A percentile compares a stretch with the other conserved stretches of the same genome.
Evolutionary conservation across 1,284 basidiomycete species (phyloP).

Genomic region (Sporisorium iseilematis-ciliati): DNA sequence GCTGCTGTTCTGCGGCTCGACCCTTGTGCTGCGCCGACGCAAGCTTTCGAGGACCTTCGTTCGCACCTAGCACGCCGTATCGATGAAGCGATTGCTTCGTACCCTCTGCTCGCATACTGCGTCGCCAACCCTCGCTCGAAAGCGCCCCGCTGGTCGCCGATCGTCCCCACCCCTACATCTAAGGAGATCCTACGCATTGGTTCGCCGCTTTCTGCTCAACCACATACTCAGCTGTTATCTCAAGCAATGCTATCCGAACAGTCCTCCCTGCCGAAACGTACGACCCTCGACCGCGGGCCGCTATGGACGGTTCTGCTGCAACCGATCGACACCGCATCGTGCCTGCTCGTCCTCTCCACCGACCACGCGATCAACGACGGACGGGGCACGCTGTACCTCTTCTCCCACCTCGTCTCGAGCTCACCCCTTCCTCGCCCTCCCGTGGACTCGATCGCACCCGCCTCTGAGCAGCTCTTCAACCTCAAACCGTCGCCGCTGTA

Average conservation of each 20-base stretch:
- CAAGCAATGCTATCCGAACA: conserved; percentile 7
- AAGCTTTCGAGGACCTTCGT: conserved; percentile 5
- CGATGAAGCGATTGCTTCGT: conserved; percentile 6
- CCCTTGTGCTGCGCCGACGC: too few relatives aligned
- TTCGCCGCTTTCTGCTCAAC: not conserved
- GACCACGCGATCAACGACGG: conserved; percentile 46
- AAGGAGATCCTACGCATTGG: conserved; percentile 21
- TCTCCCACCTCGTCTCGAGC: conserved; percentile 11
- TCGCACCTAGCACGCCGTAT: conserved; percentile 14
- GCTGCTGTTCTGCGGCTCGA: conserved; percentile 30
- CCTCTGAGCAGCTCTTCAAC: conserved; percentile 32
- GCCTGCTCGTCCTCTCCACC: conserved; percentile 21
- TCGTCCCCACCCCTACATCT: conserved; percentile 12
- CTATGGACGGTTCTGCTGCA: conserved; percentile 24
- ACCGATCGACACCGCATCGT: not conserved
- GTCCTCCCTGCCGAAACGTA: not conserved
- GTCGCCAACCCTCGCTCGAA: conserved; percentile 12
- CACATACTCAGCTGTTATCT: not conserved
- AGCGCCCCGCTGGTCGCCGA: conserved; percentile 14
- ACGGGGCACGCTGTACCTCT: conserved; percentile 30
- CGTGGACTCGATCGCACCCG: conserved; percentile 10
- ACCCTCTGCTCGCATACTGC: conserved; percentile 23
- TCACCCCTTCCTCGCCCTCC: not conserved
- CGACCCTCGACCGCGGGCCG: conserved; percentile 10
- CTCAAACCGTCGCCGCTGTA: conserved; percentile 25